These are phyloP conservation scores for Aureobasidium subglaciale DNA, from an alignment of 2,329 filamentous ascomycete genomes.

Conservation along the genomic window DNA sequence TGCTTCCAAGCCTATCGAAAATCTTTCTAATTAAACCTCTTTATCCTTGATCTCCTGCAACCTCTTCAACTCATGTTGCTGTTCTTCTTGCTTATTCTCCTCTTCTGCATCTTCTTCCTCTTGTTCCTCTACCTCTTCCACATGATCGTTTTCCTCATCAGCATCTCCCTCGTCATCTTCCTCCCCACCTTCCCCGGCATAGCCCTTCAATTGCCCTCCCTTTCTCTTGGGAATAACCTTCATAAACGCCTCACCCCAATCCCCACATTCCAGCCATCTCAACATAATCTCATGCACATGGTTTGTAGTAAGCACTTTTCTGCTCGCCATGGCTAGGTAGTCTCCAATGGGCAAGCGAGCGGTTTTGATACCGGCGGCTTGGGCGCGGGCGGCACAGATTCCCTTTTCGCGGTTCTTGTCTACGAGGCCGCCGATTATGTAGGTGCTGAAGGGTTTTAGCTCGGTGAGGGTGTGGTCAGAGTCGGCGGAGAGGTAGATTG, in stretches of 20 bases:
- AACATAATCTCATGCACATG: slow-evolving; percentile 97
- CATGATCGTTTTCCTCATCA: slow-evolving; percentile 14
- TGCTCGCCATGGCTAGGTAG: slow-evolving; percentile 82
- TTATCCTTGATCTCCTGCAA: too few species aligned
- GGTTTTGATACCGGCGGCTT: slow-evolving; percentile 69
- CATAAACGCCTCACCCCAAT: slow-evolving; percentile 88
- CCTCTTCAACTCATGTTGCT: too few species aligned
- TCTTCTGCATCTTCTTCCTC: slow-evolving; percentile 4
- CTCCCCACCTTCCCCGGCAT: slow-evolving; percentile 18
- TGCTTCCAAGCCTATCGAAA: too few species aligned
- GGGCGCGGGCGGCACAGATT: slow-evolving; percentile 78
- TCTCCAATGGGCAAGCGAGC: slow-evolving; percentile 93
- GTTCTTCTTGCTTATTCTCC: too few species aligned
- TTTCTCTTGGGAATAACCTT: slow-evolving; percentile 86
- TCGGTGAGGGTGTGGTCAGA: slow-evolving; percentile 77
- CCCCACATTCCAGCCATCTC: slow-evolving; percentile 78
- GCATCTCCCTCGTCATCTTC: slow-evolving; percentile 18
- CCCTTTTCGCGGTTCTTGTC: slow-evolving; percentile 96
- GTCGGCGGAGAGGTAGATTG: slow-evolving; percentile 88
- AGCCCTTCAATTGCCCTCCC: slow-evolving; percentile 46
- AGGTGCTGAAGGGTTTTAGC: slow-evolving; percentile 80
- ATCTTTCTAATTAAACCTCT: too few species aligned
- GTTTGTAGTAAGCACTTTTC: slow-evolving; percentile 84
- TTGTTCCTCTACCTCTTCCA: not conserved
- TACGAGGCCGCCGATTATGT: slow-evolving; percentile 89